Evolutionary conservation across 2,329 filamentous ascomycete genomes (phyloP).

Genomic region (Apiospora kogelbergensis): DNA sequence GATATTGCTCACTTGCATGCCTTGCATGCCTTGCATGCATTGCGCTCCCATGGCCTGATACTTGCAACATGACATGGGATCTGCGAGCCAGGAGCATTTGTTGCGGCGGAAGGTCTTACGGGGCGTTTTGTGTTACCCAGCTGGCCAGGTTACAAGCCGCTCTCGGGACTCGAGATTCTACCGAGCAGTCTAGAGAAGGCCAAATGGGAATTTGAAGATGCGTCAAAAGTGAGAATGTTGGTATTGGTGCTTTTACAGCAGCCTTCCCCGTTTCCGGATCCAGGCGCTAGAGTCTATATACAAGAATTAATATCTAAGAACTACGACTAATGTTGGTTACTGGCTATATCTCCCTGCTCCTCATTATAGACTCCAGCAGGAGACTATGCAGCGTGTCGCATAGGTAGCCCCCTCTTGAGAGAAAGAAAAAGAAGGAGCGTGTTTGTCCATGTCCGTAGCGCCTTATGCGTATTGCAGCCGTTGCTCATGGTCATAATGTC

Average conservation of each 20-base stretch:
- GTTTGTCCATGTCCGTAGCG: background rate
- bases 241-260: background rate
- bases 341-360: background rate
- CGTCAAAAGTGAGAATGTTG: background rate
- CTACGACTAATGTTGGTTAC: background rate
- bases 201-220: background rate
- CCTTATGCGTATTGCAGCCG: background rate
- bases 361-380: too few relatives aligned
- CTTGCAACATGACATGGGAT: background rate
- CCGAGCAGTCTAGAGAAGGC: background rate
- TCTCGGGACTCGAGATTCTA: background rate
- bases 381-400: background rate
- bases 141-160: background rate
- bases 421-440: background rate
- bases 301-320: background rate
- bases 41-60: background rate
- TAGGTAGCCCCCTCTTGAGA: too few relatives aligned
- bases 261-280: background rate
- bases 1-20: background rate
- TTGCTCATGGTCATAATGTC: background rate
- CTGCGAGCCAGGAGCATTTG: background rate
- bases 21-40: background rate
- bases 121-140: background rate
- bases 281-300: background rate
- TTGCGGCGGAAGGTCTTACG: background rate